Conservation (phyloP, 2,329 filamentous ascomycete species). For the Aspergillus vadensis region DNA sequence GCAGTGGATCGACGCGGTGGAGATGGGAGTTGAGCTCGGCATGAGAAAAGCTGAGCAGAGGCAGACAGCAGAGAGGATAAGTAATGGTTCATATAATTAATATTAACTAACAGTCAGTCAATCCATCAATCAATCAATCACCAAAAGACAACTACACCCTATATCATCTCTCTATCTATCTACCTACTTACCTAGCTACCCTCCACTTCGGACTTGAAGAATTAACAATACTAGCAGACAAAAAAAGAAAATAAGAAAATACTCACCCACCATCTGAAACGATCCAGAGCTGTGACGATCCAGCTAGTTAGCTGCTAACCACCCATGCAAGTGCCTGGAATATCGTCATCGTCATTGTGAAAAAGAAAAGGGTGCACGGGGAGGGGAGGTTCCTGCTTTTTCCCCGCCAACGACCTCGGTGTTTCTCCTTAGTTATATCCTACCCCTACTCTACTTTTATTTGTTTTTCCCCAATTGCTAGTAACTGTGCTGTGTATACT, state of each 20-base stretch:
- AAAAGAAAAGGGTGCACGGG: not conserved
- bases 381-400: conserved; percentile 2
- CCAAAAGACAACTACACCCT: not conserved
- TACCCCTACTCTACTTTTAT: not conserved
- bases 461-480: not conserved
- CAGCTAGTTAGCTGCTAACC: not conserved
- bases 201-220: not conserved
- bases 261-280: conserved; percentile 4
- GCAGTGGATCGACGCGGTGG: conserved; percentile 25
- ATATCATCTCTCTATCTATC: not conserved
- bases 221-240: no score
- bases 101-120: not conserved
- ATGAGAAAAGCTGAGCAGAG: not conserved
- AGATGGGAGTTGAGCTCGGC: conserved; percentile 16
- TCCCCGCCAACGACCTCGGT: conserved; percentile 2
- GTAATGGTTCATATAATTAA: no score
- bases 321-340: not conserved
- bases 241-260: not conserved
- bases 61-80: not conserved
- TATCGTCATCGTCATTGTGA: not conserved
- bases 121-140: not conserved
- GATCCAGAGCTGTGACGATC: not conserved
- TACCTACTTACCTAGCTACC: not conserved
- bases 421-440: not conserved
- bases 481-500: no score